Base-by-base conservation (phyloP, 2,329 filamentous ascomycete genomes). In the Cladosporium austrohemisphaericum region DNA sequence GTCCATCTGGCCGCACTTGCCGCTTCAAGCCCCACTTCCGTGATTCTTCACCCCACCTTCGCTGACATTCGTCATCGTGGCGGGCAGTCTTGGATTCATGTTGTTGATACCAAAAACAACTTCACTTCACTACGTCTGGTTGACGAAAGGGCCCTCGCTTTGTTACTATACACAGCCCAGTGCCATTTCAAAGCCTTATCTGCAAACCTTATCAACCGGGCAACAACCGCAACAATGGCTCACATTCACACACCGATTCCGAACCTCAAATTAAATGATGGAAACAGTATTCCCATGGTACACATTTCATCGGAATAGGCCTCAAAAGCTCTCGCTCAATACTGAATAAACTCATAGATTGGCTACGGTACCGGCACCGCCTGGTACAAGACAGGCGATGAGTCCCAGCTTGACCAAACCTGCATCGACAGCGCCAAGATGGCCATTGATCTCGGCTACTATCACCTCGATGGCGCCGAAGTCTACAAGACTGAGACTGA, bases 401-500 rank as follows among this genome's bases (percentile, higher is more conserved):
- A 76, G 52, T 63, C 65, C 40, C 69, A 75, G 38, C 69, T 83
- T 33, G 81, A 88, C 56, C 69, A 81, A 49, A 71, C 75, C 4
- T 70, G 76, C 41, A 71, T 83, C 11, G 78, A 83, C 44, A 67
- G 70, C 1, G 71, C 77, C 36, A 78, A 84, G 50, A 76, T 70
- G 55, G 86, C 86, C 25, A 84, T 89, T 59, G 76, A 79, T 48
- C 67, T 80, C n/a, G 86, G 84, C 19, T 90, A 83, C 65, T 75
- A 76, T 51, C 86, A 91, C 61, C 74, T 91, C 3, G 87, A 92
- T 65, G 81, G 86, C 35, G 87, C 87, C 16, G 83, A 91, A 71
- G 69, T 75, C 52, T 77, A 77, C 66, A 74, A 75, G 55, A 77
- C 73, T 2, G 74, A 77, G 57, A 64, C 67, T 3, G 74, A 77